Evolutionary conservation across 1,139 yeast species (phyloP).

Genomic region (Arxiozyma heterogenica): DNA sequence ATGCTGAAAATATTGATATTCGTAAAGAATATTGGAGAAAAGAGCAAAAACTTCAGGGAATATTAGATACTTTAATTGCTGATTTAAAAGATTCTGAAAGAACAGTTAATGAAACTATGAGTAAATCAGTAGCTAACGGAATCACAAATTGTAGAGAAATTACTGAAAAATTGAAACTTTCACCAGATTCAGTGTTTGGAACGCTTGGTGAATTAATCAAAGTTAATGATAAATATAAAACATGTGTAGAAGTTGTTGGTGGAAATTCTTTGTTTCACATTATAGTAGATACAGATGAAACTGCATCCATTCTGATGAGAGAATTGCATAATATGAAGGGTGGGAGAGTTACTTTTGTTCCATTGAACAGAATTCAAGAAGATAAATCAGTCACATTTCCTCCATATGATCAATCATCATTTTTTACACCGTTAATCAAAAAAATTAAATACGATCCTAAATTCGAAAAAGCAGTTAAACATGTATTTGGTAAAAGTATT

Average conservation of each 20-base stretch:
- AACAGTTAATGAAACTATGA: conserved; percentile 63
- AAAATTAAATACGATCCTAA: conserved; percentile 54
- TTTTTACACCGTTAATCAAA: conserved; percentile 63
- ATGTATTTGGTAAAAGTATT: conserved; percentile 72
- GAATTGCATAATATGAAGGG: conserved; percentile 60
- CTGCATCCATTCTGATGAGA: conserved; percentile 72
- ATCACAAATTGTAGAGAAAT: conserved; percentile 57
- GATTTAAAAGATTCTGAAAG: conserved; percentile 53
- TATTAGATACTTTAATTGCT: conserved; percentile 45
- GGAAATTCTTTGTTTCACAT: conserved; percentile 81
- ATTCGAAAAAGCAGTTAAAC: conserved; percentile 58
- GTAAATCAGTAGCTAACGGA: conserved; percentile 60
- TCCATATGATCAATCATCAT: conserved; percentile 32
- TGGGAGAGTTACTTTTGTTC: conserved; percentile 88
- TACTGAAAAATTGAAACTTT: conserved; percentile 45
- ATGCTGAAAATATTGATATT: conserved; percentile 48
- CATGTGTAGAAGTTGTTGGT: conserved; percentile 82
- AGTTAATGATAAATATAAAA: conserved; percentile 73
- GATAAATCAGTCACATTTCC: conserved; percentile 38
- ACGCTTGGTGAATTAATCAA: conserved; percentile 74
- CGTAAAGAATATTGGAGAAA: conserved; percentile 74
- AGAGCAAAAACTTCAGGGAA: conserved; percentile 53
- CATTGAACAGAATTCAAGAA: conserved; percentile 73
- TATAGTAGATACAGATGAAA: conserved; percentile 79
- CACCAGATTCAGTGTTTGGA: conserved; percentile 57